phyloP scores from a whole-genome alignment of 306 rosid genomes.

The Fragaria iinumae region DNA sequence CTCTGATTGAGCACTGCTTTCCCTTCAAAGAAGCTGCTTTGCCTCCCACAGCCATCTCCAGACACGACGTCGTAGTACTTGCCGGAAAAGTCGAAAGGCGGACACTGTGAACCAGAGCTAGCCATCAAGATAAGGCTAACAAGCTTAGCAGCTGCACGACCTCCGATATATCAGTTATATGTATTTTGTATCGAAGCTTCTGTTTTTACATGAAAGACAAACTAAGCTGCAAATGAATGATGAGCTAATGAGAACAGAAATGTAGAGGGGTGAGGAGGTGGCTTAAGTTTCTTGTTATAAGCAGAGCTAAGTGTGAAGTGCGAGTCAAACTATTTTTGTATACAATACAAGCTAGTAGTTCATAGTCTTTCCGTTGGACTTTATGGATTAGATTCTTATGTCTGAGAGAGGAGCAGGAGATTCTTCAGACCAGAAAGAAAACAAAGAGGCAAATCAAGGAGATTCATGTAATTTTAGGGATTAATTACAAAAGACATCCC shows the following conservation, averaged over 20 bases:
- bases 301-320: not conserved
- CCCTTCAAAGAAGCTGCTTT: constrained; percentile 81
- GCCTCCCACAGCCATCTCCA: constrained; percentile 67
- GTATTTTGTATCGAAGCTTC: not conserved
- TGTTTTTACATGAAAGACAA: not conserved
- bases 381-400: no score
- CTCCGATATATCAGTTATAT: not conserved
- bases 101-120: constrained; percentile 46
- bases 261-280: not conserved
- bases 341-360: no score
- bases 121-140: constrained; percentile 29
- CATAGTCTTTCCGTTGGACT: no score
- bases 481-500: no score
- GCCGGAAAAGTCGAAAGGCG: constrained; percentile 67
- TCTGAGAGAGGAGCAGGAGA: no score
- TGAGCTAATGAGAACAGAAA: not conserved
- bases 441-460: no score
- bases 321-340: not conserved
- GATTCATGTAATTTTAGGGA: no score
- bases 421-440: no score
- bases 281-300: not conserved
- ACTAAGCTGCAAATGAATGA: not conserved
- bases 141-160: not conserved
- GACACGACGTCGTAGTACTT: constrained; percentile 56
- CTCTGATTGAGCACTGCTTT: constrained; percentile 79